phyloP scores from a whole-genome alignment of 139 green algal species.

The Chlorella sp. region DNA sequence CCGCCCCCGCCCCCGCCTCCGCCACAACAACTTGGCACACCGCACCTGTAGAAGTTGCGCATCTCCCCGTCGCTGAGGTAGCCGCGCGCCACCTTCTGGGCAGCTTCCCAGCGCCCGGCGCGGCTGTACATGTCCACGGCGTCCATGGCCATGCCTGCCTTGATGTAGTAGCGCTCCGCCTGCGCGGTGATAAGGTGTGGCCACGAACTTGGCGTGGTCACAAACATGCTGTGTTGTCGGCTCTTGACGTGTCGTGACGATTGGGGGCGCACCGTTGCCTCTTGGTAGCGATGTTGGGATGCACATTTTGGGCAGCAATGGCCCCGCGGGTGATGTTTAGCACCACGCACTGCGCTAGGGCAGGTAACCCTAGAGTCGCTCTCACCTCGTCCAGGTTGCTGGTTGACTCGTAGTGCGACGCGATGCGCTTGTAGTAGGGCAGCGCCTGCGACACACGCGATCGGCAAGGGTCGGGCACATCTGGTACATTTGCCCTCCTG shows the following conservation, averaged over 20 bases:
- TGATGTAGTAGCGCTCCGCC: slow-evolving; percentile 70
- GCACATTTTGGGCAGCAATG: too few species aligned
- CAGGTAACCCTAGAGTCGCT: not conserved
- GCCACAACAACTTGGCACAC: not conserved
- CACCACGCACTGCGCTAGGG: too few species aligned
- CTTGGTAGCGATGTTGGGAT: too few species aligned
- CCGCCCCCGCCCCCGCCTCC: not conserved
- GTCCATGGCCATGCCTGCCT: slow-evolving; percentile 43
- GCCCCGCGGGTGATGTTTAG: too few species aligned
- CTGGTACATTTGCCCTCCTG: too few species aligned
- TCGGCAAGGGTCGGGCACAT: not conserved
- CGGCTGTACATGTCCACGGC: slow-evolving; percentile 78
- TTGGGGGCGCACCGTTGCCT: too few species aligned
- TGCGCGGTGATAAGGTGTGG: too few species aligned
- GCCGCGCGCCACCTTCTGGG: slow-evolving; percentile 65
- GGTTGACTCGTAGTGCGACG: slow-evolving; percentile 45
- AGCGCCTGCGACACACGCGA: slow-evolving; percentile 18
- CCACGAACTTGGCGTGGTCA: too few species aligned
- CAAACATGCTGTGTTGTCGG: too few species aligned
- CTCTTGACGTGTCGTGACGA: too few species aligned
- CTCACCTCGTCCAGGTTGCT: slow-evolving; percentile 45
- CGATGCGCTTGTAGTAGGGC: slow-evolving; percentile 63
- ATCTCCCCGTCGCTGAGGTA: slow-evolving; percentile 67
- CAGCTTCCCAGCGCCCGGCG: slow-evolving; percentile 65
- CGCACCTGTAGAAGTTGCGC: slow-evolving; percentile 32